Evolutionary conservation across 257 asterid species (phyloP), one percentile per base, ranked within the genome.

Genomic region (Forsythia suspensa): DNA sequence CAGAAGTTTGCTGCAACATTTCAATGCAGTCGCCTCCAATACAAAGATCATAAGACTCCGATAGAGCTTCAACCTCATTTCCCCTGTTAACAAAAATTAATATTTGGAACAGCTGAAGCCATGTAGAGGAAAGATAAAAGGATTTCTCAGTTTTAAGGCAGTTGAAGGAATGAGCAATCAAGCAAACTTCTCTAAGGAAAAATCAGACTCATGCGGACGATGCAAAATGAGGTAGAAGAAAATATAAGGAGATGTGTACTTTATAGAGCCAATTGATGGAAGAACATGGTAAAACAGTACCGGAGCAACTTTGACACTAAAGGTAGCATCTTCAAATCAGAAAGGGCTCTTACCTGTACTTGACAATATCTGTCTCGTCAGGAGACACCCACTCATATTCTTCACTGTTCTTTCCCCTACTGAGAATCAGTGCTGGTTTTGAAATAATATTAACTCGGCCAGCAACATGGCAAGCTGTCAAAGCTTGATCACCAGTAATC

Each of bases 401-500:
- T 71, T 77, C 87, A 48, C 79, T 81, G 78, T 79, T 87, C 86
- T 88, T 88, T 55, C 85, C 87, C 52, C 61, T 89, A 75, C 90
- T 87, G 71, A 95, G 97, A 82, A 95, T 92, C 74, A 95, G 82
- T 36, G 96, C 90, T 1, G 98, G 97, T 85, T 93, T 95, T 61
- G 98, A 88, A 74, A 95, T 90, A 77, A 95, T 95, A 80, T 92
- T 90, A 81, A 95, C 98, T 93, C 91, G 97, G 82, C 89, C 86
- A 74, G 99, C 99, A 83, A 95, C 99, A 84, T 95, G 98, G 87
- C 99, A 95, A 79, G 99, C 99, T 46, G 99, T 95, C 89, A 95
- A 87, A 81, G 99, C 99, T 90, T 95, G 99, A 89, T 95, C 99
- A 8, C 99, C 99, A 37, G 99, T 95, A 83, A 95, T 95, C 99